A percentile compares a stretch with the other conserved stretches of the same genome.
Evolutionary conservation across 495 filamentous ascomycete species (phyloP).

Genomic region (Parmelia sp.): DNA sequence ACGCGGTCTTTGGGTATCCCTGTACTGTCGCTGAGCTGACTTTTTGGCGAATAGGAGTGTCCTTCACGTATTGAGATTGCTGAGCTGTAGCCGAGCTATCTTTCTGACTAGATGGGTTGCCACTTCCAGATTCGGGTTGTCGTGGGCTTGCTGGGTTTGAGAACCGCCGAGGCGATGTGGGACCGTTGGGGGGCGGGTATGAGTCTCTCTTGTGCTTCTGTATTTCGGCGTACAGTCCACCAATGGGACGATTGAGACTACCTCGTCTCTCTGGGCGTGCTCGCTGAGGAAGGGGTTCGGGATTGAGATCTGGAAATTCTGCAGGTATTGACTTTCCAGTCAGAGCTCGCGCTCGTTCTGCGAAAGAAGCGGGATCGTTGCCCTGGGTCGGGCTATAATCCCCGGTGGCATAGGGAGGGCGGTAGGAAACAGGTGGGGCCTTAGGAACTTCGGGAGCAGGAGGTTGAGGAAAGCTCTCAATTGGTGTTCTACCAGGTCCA

Average conservation of each 20-base stretch:
- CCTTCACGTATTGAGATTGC: constrained; percentile 9
- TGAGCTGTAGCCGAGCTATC: constrained; percentile 10
- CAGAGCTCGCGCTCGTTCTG: constrained; percentile 23
- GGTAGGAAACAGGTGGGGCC: constrained; percentile 54
- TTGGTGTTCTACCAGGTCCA: constrained; percentile 26
- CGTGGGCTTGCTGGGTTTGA: constrained; percentile 21
- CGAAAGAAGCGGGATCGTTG: constrained; percentile 25
- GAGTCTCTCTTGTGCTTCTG: constrained; percentile 23
- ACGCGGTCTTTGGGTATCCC: background rate
- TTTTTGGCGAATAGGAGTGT: constrained; percentile 11
- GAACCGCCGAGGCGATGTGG: constrained; percentile 16
- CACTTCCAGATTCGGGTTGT: constrained; percentile 11
- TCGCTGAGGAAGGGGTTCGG: constrained; percentile 6
- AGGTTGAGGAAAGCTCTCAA: constrained; percentile 27
- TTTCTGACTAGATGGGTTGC: constrained; percentile 3
- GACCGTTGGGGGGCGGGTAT: constrained; percentile 18
- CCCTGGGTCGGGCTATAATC: constrained; percentile 22
- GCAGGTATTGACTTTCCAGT: constrained; percentile 14
- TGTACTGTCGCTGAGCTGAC: constrained; percentile 23
- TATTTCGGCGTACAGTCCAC: constrained; percentile 24
- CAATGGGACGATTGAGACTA: constrained; percentile 24
- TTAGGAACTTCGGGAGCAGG: constrained; percentile 56
- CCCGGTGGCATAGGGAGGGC: constrained; percentile 41
- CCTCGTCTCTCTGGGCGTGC: constrained; percentile 17
- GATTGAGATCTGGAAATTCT: constrained; percentile 7